Evolutionary conservation across 768 basidiomycete species (phyloP).

Genomic region (Mycena rosella): DNA sequence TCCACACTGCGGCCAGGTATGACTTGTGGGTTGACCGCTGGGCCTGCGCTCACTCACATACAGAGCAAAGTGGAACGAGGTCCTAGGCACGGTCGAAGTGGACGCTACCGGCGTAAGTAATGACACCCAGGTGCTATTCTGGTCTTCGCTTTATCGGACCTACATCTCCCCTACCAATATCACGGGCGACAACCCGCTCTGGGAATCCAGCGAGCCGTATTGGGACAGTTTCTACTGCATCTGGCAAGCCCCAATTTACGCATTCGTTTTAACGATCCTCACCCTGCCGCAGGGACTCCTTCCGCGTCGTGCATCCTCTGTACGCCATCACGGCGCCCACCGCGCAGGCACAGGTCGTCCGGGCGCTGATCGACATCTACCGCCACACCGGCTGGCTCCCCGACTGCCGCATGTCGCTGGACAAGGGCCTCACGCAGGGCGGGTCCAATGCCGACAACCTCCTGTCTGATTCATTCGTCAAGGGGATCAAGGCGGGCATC

Average conservation of each 20-base stretch:
- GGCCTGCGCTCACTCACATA: background rate
- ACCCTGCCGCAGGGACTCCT: slow-evolving; percentile 30
- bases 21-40: background rate
- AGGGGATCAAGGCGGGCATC: slow-evolving; percentile 42
- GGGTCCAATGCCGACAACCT: slow-evolving; percentile 44
- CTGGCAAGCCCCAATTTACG: slow-evolving; percentile 32
- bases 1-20: slow-evolving; percentile 33
- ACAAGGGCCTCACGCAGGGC: slow-evolving; percentile 45
- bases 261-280: background rate
- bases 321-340: slow-evolving; percentile 35
- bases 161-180: slow-evolving; percentile 43
- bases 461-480: slow-evolving; percentile 43
- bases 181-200: slow-evolving; percentile 45
- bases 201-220: slow-evolving; percentile 42
- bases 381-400: slow-evolving; percentile 43
- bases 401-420: slow-evolving; percentile 45
- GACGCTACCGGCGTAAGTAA: slow-evolving; percentile 31
- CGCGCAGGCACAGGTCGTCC: slow-evolving; percentile 39
- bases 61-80: slow-evolving; percentile 34
- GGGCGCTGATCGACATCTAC: slow-evolving; percentile 44
- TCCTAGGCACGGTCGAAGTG: slow-evolving; percentile 28
- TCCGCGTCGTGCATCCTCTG: slow-evolving; percentile 34
- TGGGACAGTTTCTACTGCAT: slow-evolving; percentile 44
- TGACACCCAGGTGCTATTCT: slow-evolving; percentile 30
- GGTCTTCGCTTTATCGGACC: slow-evolving; percentile 40